Percentiles rank a stretch among this genome's conserved stretches.
Conservation (phyloP, 352 stramenopile genomes). For the Saprolegnia diclina region DNA sequence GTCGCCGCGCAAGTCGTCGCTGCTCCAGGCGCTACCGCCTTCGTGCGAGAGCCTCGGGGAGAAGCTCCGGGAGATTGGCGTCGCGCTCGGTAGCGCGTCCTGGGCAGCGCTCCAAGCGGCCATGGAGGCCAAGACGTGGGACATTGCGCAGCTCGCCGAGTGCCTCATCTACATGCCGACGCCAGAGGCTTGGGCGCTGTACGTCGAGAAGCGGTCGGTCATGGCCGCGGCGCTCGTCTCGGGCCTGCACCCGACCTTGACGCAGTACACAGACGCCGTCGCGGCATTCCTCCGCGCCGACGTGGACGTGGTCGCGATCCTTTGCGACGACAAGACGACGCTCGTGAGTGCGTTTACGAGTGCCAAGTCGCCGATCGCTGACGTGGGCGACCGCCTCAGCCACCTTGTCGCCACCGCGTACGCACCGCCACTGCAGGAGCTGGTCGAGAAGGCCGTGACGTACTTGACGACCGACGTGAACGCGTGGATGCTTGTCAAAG, state of each 20-base stretch:
- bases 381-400: neutral
- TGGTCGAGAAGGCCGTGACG: neutral
- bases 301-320: conserved; percentile 4
- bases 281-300: neutral
- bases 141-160: conserved; percentile 8
- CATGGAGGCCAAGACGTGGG: conserved; percentile 1
- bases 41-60: conserved; percentile 5
- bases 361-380: neutral
- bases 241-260: neutral
- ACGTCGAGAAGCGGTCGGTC: conserved; percentile 3
- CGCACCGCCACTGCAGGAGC: neutral
- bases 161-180: conserved; percentile 18
- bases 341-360: neutral
- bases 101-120: conserved; percentile 11
- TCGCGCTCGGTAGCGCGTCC: neutral
- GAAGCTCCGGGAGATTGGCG: conserved; percentile 4
- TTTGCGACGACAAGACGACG: neutral
- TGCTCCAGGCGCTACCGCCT: neutral
- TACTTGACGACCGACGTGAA: conserved; percentile 1
- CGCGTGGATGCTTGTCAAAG: conserved; percentile 16
- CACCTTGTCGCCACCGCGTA: conserved; percentile 8
- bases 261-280: neutral
- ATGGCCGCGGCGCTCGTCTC: neutral
- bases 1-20: neutral
- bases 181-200: conserved; percentile 15